Conservation (phyloP, 441 rosid genomes). For the Adansonia madagascariensis region DNA sequence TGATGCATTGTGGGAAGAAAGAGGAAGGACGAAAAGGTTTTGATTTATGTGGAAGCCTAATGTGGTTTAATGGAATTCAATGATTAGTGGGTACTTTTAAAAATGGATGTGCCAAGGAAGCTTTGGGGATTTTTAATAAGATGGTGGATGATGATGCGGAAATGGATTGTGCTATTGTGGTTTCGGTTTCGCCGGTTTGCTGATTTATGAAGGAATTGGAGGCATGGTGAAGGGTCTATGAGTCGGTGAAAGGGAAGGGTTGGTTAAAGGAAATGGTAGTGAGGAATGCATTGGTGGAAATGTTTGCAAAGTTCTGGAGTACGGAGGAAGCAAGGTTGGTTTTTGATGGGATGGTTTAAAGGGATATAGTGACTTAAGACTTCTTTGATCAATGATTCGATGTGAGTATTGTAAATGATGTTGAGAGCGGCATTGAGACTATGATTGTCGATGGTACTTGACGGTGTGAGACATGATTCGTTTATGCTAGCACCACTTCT, state of each 20-base stretch:
- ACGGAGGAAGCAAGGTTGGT: constrained; percentile 53
- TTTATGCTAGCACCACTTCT: constrained; percentile 61
- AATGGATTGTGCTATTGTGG: constrained; percentile 60
- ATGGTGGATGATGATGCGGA: constrained; percentile 58
- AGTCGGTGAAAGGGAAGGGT: constrained; percentile 48
- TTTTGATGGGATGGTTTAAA: constrained; percentile 46
- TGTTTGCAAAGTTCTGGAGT: constrained; percentile 60
- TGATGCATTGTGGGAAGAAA: constrained; percentile 56
- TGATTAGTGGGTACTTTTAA: constrained; percentile 70
- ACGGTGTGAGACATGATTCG: constrained; percentile 50
- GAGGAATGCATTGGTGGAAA: constrained; percentile 64
- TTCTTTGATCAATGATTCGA: constrained; percentile 44
- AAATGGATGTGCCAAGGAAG: constrained; percentile 51
- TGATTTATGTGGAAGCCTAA: constrained; percentile 52
- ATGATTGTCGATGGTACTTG: constrained; percentile 47
- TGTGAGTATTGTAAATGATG: constrained; percentile 47
- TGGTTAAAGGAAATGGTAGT: constrained; percentile 53
- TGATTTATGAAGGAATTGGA: constrained; percentile 64
- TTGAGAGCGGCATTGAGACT: constrained; percentile 44
- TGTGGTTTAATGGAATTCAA: constrained; percentile 76
- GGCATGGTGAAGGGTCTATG: constrained; percentile 62
- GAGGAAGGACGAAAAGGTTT: constrained; percentile 59
- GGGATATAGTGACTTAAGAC: constrained; percentile 68
- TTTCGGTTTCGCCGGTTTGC: constrained; percentile 71
- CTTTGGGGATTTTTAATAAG: constrained; percentile 48